Conservation (phyloP, 2,329 filamentous ascomycete species). For the Chaetomiaceae sp. region DNA sequence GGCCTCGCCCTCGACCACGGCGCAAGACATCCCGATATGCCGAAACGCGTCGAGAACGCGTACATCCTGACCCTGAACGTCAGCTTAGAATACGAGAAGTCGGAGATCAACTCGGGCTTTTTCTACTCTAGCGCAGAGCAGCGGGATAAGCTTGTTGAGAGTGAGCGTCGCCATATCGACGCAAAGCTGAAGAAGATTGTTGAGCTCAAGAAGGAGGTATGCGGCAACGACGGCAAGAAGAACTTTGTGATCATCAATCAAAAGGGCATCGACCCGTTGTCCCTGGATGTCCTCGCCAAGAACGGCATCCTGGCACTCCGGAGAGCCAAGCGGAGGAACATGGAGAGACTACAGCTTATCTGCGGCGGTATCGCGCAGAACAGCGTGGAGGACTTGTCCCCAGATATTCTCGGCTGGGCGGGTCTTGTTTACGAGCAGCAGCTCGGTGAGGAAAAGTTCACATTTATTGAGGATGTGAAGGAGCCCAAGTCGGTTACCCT, state of each 20-base stretch:
- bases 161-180: slow-evolving; percentile 91
- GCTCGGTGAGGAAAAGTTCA: slow-evolving; percentile 97
- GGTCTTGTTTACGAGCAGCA: slow-evolving; percentile 96
- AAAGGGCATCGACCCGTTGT: slow-evolving; percentile 97
- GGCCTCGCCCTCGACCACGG: slow-evolving; percentile 93
- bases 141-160: slow-evolving; percentile 96
- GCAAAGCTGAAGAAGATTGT: slow-evolving; percentile 97
- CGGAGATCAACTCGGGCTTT: slow-evolving; percentile 97
- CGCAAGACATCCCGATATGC: slow-evolving; percentile 96
- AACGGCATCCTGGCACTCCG: slow-evolving; percentile 94
- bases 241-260: slow-evolving; percentile 98
- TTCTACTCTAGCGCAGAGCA: slow-evolving; percentile 98
- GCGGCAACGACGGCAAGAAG: slow-evolving; percentile 88
- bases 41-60: slow-evolving; percentile 91
- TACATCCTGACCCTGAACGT: slow-evolving; percentile 94
- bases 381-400: slow-evolving; percentile 87
- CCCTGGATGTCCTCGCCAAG: slow-evolving; percentile 93
- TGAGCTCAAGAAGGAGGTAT: slow-evolving; percentile 95
- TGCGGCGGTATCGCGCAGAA: slow-evolving; percentile 91
- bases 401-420: slow-evolving; percentile 90
- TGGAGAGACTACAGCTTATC: slow-evolving; percentile 94
- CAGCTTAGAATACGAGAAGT: slow-evolving; percentile 97
- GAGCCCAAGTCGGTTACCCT: slow-evolving; percentile 97
- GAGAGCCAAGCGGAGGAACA: slow-evolving; percentile 95
- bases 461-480: slow-evolving; percentile 97